Evolutionary conservation across 2,329 filamentous ascomycete species (phyloP).

Genomic region (Colletotrichum eleusines): DNA sequence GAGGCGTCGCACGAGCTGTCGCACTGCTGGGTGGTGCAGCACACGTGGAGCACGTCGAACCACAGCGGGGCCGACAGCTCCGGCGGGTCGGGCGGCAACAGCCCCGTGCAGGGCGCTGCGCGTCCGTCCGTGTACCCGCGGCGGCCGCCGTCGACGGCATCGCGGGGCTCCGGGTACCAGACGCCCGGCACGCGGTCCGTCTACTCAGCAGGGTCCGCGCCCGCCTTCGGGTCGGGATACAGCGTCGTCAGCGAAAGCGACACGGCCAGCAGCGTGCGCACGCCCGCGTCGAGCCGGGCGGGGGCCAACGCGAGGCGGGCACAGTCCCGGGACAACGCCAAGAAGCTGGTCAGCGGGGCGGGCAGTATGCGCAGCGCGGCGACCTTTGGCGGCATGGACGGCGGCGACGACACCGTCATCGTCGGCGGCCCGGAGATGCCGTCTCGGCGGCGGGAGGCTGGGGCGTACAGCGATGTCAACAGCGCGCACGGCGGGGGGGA

Average conservation of each 20-base stretch:
- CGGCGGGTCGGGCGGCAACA: constrained; percentile 44
- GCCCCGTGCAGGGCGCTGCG: constrained; percentile 39
- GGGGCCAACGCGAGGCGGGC: constrained; percentile 32
- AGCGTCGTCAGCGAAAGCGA: constrained; percentile 49
- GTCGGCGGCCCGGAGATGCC: constrained; percentile 12
- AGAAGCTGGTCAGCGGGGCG: constrained; percentile 14
- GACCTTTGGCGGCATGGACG: constrained; percentile 41
- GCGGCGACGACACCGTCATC: constrained; percentile 41
- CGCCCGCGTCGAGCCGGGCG: constrained; percentile 42
- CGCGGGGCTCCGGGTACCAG: constrained; percentile 39
- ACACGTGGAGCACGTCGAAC: constrained; percentile 52
- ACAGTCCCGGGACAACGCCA: constrained; percentile 42
- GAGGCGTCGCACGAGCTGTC: constrained; percentile 63
- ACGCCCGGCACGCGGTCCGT: constrained; percentile 45
- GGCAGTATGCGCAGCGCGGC: constrained; percentile 39
- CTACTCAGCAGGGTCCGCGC: constrained; percentile 42
- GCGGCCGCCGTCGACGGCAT: constrained; percentile 44
- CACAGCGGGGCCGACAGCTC: constrained; percentile 48
- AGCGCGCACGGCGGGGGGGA: constrained; percentile 31
- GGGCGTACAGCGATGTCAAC: too few relatives aligned
- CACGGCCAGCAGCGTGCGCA: constrained; percentile 46
- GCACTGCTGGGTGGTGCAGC: constrained; percentile 63
- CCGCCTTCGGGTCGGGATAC: constrained; percentile 46
- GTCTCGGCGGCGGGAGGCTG: too few relatives aligned
- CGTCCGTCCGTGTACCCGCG: constrained; percentile 45